phyloP scores from a whole-genome alignment of 1,284 basidiomycete species.

The Ceratobasidium sp. region DNA sequence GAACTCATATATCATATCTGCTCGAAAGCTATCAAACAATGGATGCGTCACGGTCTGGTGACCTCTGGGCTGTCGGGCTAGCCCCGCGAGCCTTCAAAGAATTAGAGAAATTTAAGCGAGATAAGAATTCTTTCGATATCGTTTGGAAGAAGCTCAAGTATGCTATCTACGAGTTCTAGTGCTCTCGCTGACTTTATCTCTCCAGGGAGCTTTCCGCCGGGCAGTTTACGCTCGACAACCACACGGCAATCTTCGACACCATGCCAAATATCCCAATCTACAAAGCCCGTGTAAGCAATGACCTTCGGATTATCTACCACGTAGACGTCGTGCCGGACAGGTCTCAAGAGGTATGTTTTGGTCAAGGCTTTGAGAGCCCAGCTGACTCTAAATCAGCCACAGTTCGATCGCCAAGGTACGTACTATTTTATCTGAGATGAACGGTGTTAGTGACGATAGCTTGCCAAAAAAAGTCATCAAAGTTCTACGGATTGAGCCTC shows the following conservation, averaged over 20 bases:
- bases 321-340: slow-evolving; percentile 25
- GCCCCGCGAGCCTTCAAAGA: background rate
- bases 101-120: slow-evolving; percentile 6
- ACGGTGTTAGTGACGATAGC: no score
- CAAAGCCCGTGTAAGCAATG: slow-evolving; percentile 28
- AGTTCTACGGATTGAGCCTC: slow-evolving; percentile 2
- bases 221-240: slow-evolving; percentile 20
- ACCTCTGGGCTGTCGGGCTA: slow-evolving; percentile 3
- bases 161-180: background rate
- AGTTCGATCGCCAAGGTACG: slow-evolving; percentile 39
- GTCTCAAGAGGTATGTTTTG: background rate
- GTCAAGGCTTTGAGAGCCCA: no score
- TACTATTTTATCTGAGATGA: background rate
- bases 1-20: no score
- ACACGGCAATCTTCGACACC: background rate
- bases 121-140: background rate
- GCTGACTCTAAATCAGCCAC: background rate
- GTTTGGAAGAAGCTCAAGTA: slow-evolving; percentile 1
- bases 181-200: background rate
- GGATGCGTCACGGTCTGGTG: background rate
- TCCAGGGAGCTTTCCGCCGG: slow-evolving; percentile 30
- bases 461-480: slow-evolving; percentile 16
- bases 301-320: slow-evolving; percentile 36
- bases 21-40: background rate
- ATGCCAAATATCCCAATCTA: slow-evolving; percentile 16